Percentiles rank a stretch among this genome's conserved stretches.
These are phyloP conservation scores for Phytopythium montanum DNA, from an alignment of 352 stramenopile species.

Conservation along the genomic window DNA sequence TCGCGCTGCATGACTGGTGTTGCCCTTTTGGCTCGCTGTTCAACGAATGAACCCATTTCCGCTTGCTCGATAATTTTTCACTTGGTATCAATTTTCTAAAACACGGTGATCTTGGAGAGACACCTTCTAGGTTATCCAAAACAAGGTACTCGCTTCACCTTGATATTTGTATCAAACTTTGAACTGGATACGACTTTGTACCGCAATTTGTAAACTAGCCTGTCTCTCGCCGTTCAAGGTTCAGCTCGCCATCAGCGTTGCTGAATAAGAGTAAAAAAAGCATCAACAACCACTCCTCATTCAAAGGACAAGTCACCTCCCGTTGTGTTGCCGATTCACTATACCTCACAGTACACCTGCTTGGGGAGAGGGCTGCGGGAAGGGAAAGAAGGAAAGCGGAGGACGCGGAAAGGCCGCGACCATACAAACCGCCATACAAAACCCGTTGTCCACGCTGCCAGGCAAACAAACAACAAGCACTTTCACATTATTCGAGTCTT, in stretches of 20 bases:
- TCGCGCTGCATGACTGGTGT: too few species aligned
- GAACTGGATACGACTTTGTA: neutral
- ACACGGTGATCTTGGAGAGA: neutral
- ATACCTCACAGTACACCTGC: too few species aligned
- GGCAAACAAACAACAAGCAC: too few species aligned
- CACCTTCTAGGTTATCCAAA: neutral
- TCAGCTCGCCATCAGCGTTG: neutral
- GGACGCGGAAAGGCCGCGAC: too few species aligned
- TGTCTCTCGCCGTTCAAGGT: neutral
- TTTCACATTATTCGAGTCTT: too few species aligned
- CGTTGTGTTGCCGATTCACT: too few species aligned
- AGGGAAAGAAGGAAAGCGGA: too few species aligned
- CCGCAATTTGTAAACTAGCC: neutral
- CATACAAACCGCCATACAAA: too few species aligned
- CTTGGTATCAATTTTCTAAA: neutral
- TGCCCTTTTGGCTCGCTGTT: too few species aligned
- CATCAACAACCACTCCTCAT: neutral
- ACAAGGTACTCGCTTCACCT: neutral
- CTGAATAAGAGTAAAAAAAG: neutral
- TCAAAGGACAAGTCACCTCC: too few species aligned
- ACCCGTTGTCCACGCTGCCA: too few species aligned
- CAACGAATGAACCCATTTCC: neutral
- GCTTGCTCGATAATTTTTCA: neutral
- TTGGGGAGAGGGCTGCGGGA: too few species aligned
- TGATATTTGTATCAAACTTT: neutral